A percentile compares a stretch with the other conserved stretches of the same genome.
phyloP scores from a whole-genome alignment of 169 alveolate species.

The Eimeria brunetti region DNA sequence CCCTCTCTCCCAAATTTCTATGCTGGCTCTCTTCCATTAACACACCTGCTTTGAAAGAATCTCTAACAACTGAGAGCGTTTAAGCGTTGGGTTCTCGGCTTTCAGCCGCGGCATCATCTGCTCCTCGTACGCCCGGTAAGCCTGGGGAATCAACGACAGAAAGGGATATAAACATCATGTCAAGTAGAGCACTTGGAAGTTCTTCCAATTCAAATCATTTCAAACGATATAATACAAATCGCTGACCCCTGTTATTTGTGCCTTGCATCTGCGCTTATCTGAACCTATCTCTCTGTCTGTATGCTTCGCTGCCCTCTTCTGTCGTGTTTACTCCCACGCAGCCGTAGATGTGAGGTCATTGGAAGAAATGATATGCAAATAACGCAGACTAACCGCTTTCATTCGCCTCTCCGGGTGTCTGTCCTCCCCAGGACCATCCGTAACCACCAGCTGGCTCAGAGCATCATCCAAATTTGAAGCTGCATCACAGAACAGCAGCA shows the following conservation, averaged over 20 bases:
- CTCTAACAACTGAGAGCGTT: constrained; percentile 69
- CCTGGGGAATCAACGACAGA: constrained; percentile 3
- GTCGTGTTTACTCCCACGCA: not conserved
- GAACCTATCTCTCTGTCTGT: too few relatives aligned
- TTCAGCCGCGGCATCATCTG: constrained; percentile 72
- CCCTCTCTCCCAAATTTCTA: not conserved
- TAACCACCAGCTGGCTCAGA: constrained; percentile 43
- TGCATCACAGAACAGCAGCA: not conserved
- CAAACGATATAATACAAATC: not conserved
- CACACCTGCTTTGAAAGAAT: constrained; percentile 52
- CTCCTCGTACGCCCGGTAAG: constrained; percentile 77
- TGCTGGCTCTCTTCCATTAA: not conserved
- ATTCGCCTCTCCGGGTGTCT: constrained; percentile 75
- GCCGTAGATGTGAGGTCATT: not conserved
- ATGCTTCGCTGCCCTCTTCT: not conserved
- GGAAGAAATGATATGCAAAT: not conserved
- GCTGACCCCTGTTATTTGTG: too few relatives aligned
- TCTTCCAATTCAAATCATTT: too few relatives aligned
- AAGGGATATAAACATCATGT: not conserved
- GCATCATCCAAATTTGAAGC: constrained; percentile 70
- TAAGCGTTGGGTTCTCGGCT: constrained; percentile 74
- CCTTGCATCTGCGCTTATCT: too few relatives aligned
- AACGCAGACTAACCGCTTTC: constrained; percentile 46
- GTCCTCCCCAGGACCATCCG: constrained; percentile 56
- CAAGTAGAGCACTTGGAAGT: too few relatives aligned